A percentile compares a stretch with the other conserved stretches of the same genome.
Evolutionary conservation across 2,329 filamentous ascomycete species (phyloP).

Genomic region (Neonectria ditissima): DNA sequence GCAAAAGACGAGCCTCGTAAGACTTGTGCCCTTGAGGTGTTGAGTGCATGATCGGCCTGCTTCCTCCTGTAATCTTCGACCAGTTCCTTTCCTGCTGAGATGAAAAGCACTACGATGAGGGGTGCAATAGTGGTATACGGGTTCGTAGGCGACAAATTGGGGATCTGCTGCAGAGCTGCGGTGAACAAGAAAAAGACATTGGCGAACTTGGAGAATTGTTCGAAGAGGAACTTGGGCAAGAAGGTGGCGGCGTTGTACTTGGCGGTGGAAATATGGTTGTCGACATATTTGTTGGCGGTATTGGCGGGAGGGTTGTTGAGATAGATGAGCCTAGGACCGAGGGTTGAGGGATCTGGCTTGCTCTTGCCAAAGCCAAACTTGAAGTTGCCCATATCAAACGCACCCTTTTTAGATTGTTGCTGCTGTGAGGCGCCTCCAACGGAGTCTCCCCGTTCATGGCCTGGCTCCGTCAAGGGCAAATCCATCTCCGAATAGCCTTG

Average conservation of each 20-base stretch:
- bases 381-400: constrained; percentile 79
- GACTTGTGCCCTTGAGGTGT: constrained; percentile 86
- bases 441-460: constrained; percentile 53
- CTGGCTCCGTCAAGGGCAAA: constrained; percentile 86
- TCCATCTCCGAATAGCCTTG: constrained; percentile 98
- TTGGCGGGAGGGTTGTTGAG: constrained; percentile 98
- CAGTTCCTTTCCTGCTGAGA: constrained; percentile 95
- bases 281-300: constrained; percentile 86
- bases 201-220: constrained; percentile 99
- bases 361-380: constrained; percentile 90
- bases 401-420: constrained; percentile 55
- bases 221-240: constrained; percentile 94
- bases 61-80: constrained; percentile 94
- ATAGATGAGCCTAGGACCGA: constrained; percentile 92
- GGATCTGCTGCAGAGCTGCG: constrained; percentile 93
- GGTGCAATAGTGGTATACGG: constrained; percentile 96
- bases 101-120: constrained; percentile 87
- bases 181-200: constrained; percentile 99
- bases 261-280: constrained; percentile 97
- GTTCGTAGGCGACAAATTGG: constrained; percentile 93
- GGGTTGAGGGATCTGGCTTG: constrained; percentile 88
- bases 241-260: constrained; percentile 98
- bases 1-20: constrained; percentile 86
- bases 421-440: constrained; percentile 57
- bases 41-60: constrained; percentile 85